Conservation (phyloP, 2,329 filamentous ascomycete species). For the Scorias spongiosa region DNA sequence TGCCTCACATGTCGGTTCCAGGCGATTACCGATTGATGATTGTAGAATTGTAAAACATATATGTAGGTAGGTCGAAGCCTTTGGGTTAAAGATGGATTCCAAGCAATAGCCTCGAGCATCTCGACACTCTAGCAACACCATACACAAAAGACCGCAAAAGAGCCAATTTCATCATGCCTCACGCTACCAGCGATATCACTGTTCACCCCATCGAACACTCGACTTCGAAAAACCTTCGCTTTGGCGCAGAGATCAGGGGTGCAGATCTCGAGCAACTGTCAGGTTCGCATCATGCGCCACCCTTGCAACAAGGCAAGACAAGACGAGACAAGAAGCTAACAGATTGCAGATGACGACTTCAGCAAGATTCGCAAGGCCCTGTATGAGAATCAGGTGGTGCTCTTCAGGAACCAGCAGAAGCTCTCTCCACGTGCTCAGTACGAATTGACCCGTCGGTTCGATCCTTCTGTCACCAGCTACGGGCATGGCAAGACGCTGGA, state of each 20-base stretch:
- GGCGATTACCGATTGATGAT: no score
- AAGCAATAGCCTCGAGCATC: no score
- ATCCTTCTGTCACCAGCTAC: constrained; percentile 49
- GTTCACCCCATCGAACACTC: constrained; percentile 11
- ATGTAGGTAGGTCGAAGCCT: no score
- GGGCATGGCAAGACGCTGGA: constrained; percentile 65
- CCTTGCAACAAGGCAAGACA: neutral
- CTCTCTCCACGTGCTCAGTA: constrained; percentile 57
- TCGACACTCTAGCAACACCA: neutral
- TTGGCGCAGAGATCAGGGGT: constrained; percentile 14
- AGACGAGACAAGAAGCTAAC: neutral
- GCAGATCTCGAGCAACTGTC: constrained; percentile 15
- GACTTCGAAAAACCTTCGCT: constrained; percentile 9
- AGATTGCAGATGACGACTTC: constrained; percentile 44
- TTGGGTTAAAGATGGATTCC: no score
- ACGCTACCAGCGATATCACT: constrained; percentile 6
- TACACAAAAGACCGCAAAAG: neutral
- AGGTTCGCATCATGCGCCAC: constrained; percentile 1
- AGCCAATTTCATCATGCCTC: neutral
- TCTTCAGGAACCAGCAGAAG: constrained; percentile 52
- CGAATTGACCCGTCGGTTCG: constrained; percentile 58
- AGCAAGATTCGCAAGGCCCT: constrained; percentile 47
- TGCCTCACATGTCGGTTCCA: no score
- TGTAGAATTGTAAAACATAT: no score
- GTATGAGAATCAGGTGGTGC: constrained; percentile 52